These are phyloP conservation scores for Diaporthe ampelina DNA, from an alignment of 2,329 filamentous ascomycete species.

Conservation along the genomic window DNA sequence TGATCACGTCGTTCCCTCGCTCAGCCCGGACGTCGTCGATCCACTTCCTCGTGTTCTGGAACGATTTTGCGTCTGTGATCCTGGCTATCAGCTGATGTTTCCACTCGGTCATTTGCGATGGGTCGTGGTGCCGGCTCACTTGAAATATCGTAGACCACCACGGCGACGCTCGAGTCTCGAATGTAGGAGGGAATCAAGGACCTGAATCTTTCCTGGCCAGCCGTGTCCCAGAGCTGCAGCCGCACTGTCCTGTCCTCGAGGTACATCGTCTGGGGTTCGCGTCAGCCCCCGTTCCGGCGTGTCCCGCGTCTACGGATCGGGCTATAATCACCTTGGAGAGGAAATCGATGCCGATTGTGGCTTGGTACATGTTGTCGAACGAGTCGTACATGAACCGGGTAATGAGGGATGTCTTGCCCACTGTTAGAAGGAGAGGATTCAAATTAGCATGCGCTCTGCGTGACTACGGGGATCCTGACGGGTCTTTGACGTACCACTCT, in stretches of 20 bases:
- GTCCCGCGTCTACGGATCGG: constrained; percentile 45
- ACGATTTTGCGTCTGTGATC: constrained; percentile 84
- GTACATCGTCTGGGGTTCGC: constrained; percentile 88
- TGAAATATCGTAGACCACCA: constrained; percentile 98
- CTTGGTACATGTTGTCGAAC: constrained; percentile 99
- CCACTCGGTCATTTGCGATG: constrained; percentile 33
- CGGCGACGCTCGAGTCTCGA: constrained; percentile 96
- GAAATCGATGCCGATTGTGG: constrained; percentile 99
- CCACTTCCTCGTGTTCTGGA: constrained; percentile 99
- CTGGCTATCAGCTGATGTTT: constrained; percentile 16
- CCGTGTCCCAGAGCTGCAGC: constrained; percentile 98
- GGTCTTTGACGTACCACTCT: constrained; percentile 81
- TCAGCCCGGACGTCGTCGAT: constrained; percentile 98
- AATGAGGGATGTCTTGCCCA: constrained; percentile 98
- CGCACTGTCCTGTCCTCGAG: constrained; percentile 98
- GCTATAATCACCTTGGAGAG: constrained; percentile 83
- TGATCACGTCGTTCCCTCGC: constrained; percentile 98
- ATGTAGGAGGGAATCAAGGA: constrained; percentile 98
- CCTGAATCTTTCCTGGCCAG: constrained; percentile 96
- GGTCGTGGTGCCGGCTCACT: constrained; percentile 64
- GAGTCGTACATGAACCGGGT: constrained; percentile 99
- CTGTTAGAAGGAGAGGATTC: constrained; percentile 61
- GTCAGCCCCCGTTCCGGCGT: constrained; percentile 33
- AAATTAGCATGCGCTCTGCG: constrained; percentile 3
- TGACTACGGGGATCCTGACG: constrained; percentile 4